Base-by-base conservation (phyloP, 352 stramenopile species). In the Phytophthora meadii region DNA sequence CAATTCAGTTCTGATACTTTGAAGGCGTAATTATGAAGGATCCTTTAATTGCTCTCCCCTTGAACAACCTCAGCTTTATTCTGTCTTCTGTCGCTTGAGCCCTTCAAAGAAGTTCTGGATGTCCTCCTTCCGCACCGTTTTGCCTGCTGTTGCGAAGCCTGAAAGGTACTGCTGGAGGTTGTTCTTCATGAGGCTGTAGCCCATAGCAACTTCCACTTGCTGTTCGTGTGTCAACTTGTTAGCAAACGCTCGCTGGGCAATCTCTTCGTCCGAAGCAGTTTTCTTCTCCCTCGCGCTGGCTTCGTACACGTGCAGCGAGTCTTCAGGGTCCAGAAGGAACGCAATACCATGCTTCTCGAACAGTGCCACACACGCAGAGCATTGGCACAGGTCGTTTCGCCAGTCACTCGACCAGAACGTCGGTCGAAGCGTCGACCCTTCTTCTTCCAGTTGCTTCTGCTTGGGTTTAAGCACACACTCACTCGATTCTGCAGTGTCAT, bases 401-500 rank as follows among this genome's bases (percentile, higher is more conserved):
- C 84, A 93, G 28, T 87, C 82, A 32, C 70, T 72, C 15, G 70
- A 70, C 82, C 84, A 93, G 45, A 91, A 90, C n/a, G 81, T 89
- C 10, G 84, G 82, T 4, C 62, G 67, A 17, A 79, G 36, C 5
- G 61, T 50, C 22, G 53, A 39, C 45, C 67, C 62, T 45, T 65
- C 39, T 11, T 48, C 46, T 14, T 73, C 55, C 19, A 78, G 45
- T 32, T 60, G 59, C 22, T 63, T 12, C 44, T 83, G 74, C 48
- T 82, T 81, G 17, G 58, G 32, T 37, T 82, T 66, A 5, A 85
- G 65, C 25, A 72, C 51, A 41, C 77, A 85, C 9, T 69, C 40
- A 4, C 40, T 52, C 11, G 61, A 7, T 8, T 67, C 39, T 2
- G 30, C n/a, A 34, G 41, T 11, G 25, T 69, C 61, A 17, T 58